These are phyloP conservation scores for Withania somnifera DNA, from an alignment of 305 asterid genomes.

Conservation along the genomic window DNA sequence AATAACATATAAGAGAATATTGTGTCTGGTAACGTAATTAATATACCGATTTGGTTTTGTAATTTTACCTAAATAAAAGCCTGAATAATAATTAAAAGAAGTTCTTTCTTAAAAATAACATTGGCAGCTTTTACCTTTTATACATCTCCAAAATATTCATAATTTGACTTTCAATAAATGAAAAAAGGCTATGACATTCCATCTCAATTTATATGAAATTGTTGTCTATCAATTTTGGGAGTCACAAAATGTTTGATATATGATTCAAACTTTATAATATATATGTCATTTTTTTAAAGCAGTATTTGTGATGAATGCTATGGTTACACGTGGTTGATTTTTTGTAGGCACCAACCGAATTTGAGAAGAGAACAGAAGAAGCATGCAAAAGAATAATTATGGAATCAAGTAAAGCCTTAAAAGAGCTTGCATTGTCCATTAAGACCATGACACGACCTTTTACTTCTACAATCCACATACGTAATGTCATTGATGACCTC, in stretches of 20 bases:
- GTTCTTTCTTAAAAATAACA: neutral
- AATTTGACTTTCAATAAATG: too few species aligned
- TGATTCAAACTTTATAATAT: too few species aligned
- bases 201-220: neutral
- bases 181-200: too few species aligned
- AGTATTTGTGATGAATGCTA: too few species aligned
- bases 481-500: constrained; percentile 27
- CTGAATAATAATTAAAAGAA: too few species aligned
- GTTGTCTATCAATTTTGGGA: neutral
- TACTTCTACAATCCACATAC: constrained; percentile 1
- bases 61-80: neutral
- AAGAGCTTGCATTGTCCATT: constrained; percentile 29
- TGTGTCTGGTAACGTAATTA: too few species aligned
- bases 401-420: constrained; percentile 37
- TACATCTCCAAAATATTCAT: too few species aligned
- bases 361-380: constrained; percentile 16
- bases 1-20: too few species aligned
- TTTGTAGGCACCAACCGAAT: neutral
- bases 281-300: too few species aligned
- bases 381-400: constrained; percentile 32
- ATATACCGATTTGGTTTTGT: too few species aligned
- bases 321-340: neutral
- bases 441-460: constrained; percentile 28
- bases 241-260: neutral
- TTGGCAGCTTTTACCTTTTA: too few species aligned